Evolutionary conservation across 345 rosid species (phyloP).

Genomic region (Brassica incana): DNA sequence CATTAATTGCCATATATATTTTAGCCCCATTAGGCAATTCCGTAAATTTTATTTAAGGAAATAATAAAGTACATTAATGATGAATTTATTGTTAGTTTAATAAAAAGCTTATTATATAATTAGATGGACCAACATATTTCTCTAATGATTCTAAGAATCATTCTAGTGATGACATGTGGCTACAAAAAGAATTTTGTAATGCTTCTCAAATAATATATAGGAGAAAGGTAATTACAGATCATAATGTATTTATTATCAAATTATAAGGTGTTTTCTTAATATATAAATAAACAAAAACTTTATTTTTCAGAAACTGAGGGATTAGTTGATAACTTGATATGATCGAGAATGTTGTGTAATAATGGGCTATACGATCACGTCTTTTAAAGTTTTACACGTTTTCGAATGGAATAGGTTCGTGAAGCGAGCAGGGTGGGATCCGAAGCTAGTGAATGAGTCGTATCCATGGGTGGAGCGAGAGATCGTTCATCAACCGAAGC

Average conservation of each 20-base stretch:
- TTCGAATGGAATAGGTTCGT: slow-evolving; percentile 55
- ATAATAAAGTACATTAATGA: no score
- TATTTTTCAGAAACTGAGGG: not conserved
- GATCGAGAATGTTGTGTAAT: slow-evolving; percentile 33
- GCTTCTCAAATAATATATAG: no score
- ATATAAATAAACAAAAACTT: not conserved
- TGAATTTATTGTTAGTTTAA: no score
- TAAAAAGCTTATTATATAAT: no score
- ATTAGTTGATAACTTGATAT: not conserved
- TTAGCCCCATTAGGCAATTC: no score
- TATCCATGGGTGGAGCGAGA: slow-evolving; percentile 87
- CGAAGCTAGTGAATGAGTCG: slow-evolving; percentile 73
- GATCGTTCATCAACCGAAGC: slow-evolving; percentile 69
- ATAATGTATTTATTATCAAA: not conserved
- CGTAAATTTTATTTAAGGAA: no score
- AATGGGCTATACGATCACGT: not conserved
- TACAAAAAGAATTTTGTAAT: no score
- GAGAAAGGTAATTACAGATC: not conserved
- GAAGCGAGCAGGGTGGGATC: slow-evolving; percentile 76
- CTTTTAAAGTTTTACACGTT: not conserved
- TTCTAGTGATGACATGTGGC: no score
- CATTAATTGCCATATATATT: no score
- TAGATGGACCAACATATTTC: no score
- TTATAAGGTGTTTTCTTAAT: not conserved
- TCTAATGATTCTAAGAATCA: no score